Evolutionary conservation across 2,329 filamentous ascomycete genomes (phyloP).

Genomic region (Trichoderma guizhouense): DNA sequence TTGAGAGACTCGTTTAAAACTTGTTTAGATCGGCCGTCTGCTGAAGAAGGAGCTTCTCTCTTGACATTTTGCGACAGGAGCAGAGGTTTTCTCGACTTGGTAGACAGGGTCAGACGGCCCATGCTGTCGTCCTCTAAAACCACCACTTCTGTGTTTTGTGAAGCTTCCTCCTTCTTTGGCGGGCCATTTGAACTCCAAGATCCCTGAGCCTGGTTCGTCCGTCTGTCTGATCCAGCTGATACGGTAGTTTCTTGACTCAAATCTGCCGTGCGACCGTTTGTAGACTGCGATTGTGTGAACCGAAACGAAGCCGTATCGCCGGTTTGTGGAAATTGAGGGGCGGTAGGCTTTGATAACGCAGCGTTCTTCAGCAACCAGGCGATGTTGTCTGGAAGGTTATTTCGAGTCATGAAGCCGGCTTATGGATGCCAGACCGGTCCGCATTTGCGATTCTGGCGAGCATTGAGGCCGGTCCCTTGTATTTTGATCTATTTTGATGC

Average conservation of each 20-base stretch:
- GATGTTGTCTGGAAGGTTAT: constrained; percentile 57
- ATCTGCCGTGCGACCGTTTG: constrained; percentile 11
- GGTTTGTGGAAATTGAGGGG: constrained; percentile 36
- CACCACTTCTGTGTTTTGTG: constrained; percentile 27
- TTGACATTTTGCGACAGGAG: constrained; percentile 43
- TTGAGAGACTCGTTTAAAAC: constrained; percentile 17
- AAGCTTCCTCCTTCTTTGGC: constrained; percentile 23
- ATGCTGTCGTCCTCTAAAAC: constrained; percentile 36
- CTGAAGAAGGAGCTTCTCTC: constrained; percentile 39
- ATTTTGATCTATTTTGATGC: not conserved
- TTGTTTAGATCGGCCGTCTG: constrained; percentile 23
- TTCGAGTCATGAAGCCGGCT: constrained; percentile 58
- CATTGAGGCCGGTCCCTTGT: constrained; percentile 22
- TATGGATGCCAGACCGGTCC: constrained; percentile 23
- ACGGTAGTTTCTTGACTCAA: not conserved
- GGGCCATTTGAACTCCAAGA: constrained; percentile 24
- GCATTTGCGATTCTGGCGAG: constrained; percentile 22
- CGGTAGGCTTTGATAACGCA: constrained; percentile 39
- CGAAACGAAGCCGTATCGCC: constrained; percentile 27
- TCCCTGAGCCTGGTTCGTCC: not conserved
- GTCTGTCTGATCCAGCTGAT: not conserved
- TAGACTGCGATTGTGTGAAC: constrained; percentile 28
- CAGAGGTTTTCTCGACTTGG: constrained; percentile 44
- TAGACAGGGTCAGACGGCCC: constrained; percentile 43
- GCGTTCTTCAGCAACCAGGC: constrained; percentile 54